These are phyloP conservation scores for Amoebophrya sp. DNA, from an alignment of 169 alveolate genomes.

Conservation along the genomic window DNA sequence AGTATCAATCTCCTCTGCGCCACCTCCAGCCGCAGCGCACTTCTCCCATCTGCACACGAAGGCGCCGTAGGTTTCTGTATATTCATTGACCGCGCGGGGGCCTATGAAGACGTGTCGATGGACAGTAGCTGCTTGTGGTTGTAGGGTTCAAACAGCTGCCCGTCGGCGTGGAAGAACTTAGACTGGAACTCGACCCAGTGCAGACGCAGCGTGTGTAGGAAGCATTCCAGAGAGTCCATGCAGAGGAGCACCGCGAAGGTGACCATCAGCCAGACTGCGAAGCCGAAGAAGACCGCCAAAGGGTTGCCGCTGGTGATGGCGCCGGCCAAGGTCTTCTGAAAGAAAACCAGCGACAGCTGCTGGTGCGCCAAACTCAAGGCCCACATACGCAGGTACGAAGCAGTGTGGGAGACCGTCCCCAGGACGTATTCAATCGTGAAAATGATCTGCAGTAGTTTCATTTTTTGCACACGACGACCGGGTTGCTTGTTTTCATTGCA, in stretches of 20 bases:
- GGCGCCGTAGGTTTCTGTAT: too few relatives aligned
- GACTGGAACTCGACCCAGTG: conserved; percentile 99
- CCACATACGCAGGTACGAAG: conserved; percentile 98
- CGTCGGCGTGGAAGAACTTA: conserved; percentile 93
- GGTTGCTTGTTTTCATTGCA: too few relatives aligned
- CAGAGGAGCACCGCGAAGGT: conserved; percentile 90
- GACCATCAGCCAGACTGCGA: conserved; percentile 63
- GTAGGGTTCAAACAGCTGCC: not conserved
- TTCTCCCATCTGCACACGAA: too few relatives aligned
- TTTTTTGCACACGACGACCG: too few relatives aligned
- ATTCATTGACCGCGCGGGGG: too few relatives aligned
- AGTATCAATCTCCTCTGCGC: too few relatives aligned
- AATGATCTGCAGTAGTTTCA: conserved; percentile 61
- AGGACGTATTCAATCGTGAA: conserved; percentile 97
- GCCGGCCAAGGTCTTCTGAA: conserved; percentile 71
- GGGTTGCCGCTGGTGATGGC: conserved; percentile 72
- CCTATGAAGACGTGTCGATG: too few relatives aligned
- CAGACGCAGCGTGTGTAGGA: conserved; percentile 96
- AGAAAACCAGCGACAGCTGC: conserved; percentile 87
- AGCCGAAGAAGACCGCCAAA: conserved; percentile 69
- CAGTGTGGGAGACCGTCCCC: conserved; percentile 95
- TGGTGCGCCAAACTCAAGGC: conserved; percentile 98
- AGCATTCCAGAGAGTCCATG: conserved; percentile 95
- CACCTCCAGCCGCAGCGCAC: too few relatives aligned
- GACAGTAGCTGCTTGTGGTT: not conserved